phyloP scores from a whole-genome alignment of 768 basidiomycete genomes.

The Multifurca ochricompacta region DNA sequence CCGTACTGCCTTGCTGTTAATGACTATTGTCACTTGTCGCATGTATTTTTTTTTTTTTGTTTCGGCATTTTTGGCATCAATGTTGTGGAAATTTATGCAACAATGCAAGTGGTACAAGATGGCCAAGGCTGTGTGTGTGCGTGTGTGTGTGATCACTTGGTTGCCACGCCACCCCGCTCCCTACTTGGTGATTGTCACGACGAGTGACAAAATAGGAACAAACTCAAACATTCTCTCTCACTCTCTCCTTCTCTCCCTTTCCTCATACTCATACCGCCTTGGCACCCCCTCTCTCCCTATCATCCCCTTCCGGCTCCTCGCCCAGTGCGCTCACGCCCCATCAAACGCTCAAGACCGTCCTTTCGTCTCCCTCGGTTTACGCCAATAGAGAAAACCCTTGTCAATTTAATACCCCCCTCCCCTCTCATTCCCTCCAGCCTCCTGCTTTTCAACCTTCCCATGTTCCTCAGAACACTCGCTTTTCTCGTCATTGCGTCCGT shows the following conservation, averaged over 20 bases:
- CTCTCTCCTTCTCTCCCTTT: conserved; percentile 18
- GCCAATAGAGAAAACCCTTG: neutral
- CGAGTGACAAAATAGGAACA: conserved; percentile 19
- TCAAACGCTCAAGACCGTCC: neutral
- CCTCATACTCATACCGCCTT: conserved; percentile 3
- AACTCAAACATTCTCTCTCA: conserved; percentile 18
- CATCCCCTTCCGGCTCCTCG: neutral
- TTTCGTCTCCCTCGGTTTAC: neutral
- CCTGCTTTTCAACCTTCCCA: neutral
- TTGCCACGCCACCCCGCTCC: neutral
- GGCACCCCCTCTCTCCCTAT: conserved; percentile 12
- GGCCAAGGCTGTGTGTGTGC: no score
- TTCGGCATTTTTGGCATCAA: no score
- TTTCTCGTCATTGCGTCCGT: conserved; percentile 22
- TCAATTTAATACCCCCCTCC: no score
- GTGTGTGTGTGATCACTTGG: neutral
- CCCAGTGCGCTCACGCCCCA: no score
- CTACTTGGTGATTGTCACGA: neutral
- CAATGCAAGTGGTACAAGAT: no score
- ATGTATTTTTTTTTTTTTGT: neutral
- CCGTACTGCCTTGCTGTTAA: conserved; percentile 8
- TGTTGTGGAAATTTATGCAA: no score
- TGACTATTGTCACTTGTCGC: neutral
- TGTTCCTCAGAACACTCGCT: conserved; percentile 13
- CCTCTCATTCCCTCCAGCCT: neutral